Evolutionary conservation across 2,329 filamentous ascomycete genomes (phyloP).

Genomic region (Byssochlamys sp.): DNA sequence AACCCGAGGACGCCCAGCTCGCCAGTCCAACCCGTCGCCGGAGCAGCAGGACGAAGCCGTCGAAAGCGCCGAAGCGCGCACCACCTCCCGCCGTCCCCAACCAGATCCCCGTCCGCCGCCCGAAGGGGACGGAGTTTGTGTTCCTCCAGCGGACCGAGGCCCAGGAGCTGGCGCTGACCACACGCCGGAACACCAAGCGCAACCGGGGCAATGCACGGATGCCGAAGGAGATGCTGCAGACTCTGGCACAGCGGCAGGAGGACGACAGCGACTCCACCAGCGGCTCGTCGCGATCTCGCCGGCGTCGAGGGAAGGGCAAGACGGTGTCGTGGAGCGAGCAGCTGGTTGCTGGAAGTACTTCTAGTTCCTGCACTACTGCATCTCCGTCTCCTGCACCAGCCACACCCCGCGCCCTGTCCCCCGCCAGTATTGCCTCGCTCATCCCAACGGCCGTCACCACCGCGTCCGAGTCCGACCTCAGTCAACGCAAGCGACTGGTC

Average conservation of each 20-base stretch:
- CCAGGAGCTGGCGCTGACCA: slow-evolving; percentile 33
- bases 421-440: not conserved
- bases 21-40: slow-evolving; percentile 24
- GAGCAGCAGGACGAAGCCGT: slow-evolving; percentile 23
- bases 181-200: slow-evolving; percentile 33
- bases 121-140: slow-evolving; percentile 38
- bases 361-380: too few species aligned
- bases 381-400: not conserved
- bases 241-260: slow-evolving; percentile 12
- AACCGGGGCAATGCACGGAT: slow-evolving; percentile 32
- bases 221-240: slow-evolving; percentile 22
- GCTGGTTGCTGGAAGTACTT: not conserved
- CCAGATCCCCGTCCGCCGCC: slow-evolving; percentile 33
- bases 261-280: not conserved
- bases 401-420: not conserved
- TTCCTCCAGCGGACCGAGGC: slow-evolving; percentile 33
- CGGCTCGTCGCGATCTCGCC: not conserved
- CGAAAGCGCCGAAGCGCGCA: slow-evolving; percentile 15
- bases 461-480: not conserved
- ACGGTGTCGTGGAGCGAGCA: not conserved
- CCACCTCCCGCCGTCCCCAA: slow-evolving; percentile 22
- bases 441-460: not conserved
- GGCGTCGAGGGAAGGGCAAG: not conserved
- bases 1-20: slow-evolving; percentile 7
- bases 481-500: not conserved